Evolutionary conservation across 108 stramenopile genomes (phyloP).

Genomic region (Schizochytrium sp.): DNA sequence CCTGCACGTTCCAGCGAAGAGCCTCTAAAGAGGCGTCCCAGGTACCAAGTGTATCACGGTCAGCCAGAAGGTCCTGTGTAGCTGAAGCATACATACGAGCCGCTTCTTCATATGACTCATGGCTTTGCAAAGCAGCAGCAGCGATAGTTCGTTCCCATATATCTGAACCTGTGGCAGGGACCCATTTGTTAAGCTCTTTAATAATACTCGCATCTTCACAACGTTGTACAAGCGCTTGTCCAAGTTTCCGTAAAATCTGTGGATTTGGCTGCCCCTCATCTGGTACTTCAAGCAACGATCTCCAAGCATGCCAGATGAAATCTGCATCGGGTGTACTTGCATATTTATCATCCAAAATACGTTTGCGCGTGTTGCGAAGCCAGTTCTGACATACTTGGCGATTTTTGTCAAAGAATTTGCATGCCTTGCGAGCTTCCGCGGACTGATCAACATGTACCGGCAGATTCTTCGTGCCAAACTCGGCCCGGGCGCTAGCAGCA

Average conservation of each 20-base stretch:
- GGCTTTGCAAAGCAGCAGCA: neutral
- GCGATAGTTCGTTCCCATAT: neutral
- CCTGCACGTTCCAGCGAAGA: constrained; percentile 1
- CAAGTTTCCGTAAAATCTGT: neutral
- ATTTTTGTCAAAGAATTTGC: constrained; percentile 50
- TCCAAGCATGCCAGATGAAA: constrained; percentile 36
- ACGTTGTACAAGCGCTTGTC: neutral
- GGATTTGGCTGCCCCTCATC: neutral
- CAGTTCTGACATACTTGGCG: neutral
- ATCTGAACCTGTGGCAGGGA: neutral
- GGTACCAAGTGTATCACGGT: neutral
- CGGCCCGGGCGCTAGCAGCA: neutral
- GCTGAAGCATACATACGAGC: neutral
- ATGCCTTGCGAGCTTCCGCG: constrained; percentile 13
- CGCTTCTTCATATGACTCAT: neutral
- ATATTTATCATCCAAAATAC: neutral
- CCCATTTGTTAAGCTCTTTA: neutral
- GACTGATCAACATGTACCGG: neutral
- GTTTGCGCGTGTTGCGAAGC: neutral
- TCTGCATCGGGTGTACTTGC: neutral
- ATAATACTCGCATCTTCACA: neutral
- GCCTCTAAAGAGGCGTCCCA: neutral
- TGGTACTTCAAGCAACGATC: neutral
- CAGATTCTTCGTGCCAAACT: neutral
- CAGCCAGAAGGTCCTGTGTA: neutral